Evolutionary conservation across 2,329 filamentous ascomycete genomes (phyloP), one percentile per base, ranked within the genome.

Genomic region (Fusarium sp.): DNA sequence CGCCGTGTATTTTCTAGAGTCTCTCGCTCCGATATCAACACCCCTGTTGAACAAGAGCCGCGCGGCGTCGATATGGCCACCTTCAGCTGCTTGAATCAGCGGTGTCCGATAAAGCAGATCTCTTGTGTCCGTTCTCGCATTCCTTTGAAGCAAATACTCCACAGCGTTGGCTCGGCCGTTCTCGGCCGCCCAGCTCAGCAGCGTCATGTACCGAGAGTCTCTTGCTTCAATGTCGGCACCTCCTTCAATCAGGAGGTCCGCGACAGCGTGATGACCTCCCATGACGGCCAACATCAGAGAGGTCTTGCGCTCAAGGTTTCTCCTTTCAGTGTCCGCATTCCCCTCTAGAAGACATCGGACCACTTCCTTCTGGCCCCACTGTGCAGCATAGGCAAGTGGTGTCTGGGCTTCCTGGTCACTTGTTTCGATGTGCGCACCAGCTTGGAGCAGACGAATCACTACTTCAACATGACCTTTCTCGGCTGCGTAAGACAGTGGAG

Each of bases 1-100:
- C 3, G 38, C 0, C 0, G 38, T 40, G n/a, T 3, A 6, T 3
- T 11, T 2, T 3, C 1, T 9, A 40, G 2, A 11, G 10, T 13
- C 38, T n/a, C 6, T 40, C 5, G 38, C 10, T 3, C 20, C 38
- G 10, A 40, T 20, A 40, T 20, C n/a, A 40, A 40, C 38, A 6
- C 38, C 38, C 38, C 38, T 20, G 3, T 40, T n/a, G 9, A 40
- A 6, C 20, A 40, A 20, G 13, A 40, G 10, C 1, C 10, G n/a
- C 38, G 1, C 9, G 38, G 6, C 38, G 5, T 20, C n/a, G 10
- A 20, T 3, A 3, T 40, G 10, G 2, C 38, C 18, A 6, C 0
- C 6, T 20, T 0, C 3, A 13, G 10, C 38, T 10, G n/a, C 38
- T 20, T 40, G 38, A 40, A 20, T 1, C 5, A 40, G n/a, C 9